Percentiles rank a stretch among this genome's conserved stretches.
These are phyloP conservation scores for Picea glauca DNA, from an alignment of 75 land plant genomes.

Conservation along the genomic window DNA sequence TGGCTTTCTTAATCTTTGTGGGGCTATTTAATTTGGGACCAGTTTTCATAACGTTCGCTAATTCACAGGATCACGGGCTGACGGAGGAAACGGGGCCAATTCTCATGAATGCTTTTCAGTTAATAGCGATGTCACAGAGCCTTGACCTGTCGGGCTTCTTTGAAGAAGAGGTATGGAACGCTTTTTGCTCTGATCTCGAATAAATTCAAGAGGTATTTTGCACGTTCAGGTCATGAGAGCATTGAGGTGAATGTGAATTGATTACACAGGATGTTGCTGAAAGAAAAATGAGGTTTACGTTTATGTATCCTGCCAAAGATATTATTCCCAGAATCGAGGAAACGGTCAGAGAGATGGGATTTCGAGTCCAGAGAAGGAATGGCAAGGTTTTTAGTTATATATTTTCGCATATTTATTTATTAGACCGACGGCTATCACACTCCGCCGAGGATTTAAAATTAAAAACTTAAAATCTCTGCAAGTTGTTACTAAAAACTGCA, in stretches of 20 bases:
- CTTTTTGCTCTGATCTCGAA: no score
- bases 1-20: no score
- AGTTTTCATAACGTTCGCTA: neutral
- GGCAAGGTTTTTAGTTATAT: slow-evolving; percentile 40
- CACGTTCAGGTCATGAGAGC: no score
- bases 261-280: slow-evolving; percentile 49
- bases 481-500: neutral
- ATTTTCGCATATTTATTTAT: neutral
- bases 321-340: slow-evolving; percentile 54
- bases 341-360: slow-evolving; percentile 57
- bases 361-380: slow-evolving; percentile 43
- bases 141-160: slow-evolving; percentile 74
- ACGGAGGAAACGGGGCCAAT: slow-evolving; percentile 19
- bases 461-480: neutral
- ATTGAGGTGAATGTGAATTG: neutral
- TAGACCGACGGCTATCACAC: no score
- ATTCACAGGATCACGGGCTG: slow-evolving; percentile 15
- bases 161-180: slow-evolving; percentile 47
- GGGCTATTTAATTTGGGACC: no score
- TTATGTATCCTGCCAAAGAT: slow-evolving; percentile 53
- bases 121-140: slow-evolving; percentile 65
- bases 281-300: slow-evolving; percentile 67
- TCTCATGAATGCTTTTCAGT: slow-evolving; percentile 63
- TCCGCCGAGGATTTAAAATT: no score
- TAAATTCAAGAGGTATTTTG: no score